Base-by-base conservation (phyloP, 2,329 filamentous ascomycete species). In the Aspergillus pseudoterreus region DNA sequence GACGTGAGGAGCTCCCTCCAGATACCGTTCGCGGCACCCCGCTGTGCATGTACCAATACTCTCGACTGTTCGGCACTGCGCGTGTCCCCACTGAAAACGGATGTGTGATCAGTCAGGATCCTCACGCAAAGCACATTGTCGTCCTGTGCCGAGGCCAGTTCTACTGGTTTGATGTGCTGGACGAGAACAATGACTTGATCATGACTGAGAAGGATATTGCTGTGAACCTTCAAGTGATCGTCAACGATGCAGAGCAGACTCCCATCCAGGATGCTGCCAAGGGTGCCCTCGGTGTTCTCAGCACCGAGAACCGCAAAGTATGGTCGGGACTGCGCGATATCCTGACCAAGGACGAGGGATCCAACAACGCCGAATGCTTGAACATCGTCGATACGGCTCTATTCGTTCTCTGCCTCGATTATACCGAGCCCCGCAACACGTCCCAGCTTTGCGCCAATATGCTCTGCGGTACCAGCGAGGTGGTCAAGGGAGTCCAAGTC, bases 1-100 rank as follows among this genome's bases (percentile, higher is more conserved):
- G 92, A 33, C 90, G 88, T 62, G 94, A 97, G 70, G 94, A 99
- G 67, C 79, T 99, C 8, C 88, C 90, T 1, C 92, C 94, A 0
- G 94, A 99, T 71, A 91, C 81, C 1, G 73, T 96, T 55, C 87
- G 86, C 61, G 90, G 90, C 17, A 86, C 84, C 19, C 91, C 94
- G 0, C 79, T 99, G 15, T 94, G 90, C 78, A 99, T 99, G 94
- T 96, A 96, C 70, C 94, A 99, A 70, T 97, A 95, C 74, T 95
- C 92, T 0, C 83, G 92, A 15, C 78, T 99, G 24, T 99, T 99
- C 64, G 94, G 94, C 47, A 97, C 94, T 1, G 92, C 94, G 43
- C 84, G 94, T 59, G 89, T 99, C 8, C 94, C 94, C 0, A 97
- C 92, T 0, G 90, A 95, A 27, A 86, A 94, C 66, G 94, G 94